Base-by-base conservation (phyloP, 1,284 basidiomycete genomes). In the Puccinia horiana region DNA sequence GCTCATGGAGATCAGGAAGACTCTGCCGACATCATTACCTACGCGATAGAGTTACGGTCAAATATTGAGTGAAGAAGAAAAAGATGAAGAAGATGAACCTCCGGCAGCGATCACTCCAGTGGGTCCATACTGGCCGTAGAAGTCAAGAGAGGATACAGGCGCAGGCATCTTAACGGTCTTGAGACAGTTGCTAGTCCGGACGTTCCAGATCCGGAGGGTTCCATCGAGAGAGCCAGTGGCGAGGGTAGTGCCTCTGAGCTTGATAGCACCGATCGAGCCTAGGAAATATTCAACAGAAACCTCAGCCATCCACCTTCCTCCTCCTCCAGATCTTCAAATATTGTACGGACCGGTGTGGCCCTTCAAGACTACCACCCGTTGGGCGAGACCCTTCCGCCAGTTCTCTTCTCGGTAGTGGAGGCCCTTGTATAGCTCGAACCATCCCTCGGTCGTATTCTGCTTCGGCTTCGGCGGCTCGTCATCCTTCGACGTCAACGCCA, bases 361-460 rank as follows among this genome's bases (percentile, higher is more conserved):
- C 40, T 81, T 74, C 35, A 81, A 54, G 1, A 81, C 79, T 2
- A 81, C 79, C 58, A 81, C 79, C 23, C 72, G 32, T 40, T 81
- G 79, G 26, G 79, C 79, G 9, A 61, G 40, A 0, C 79, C 79
- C 35, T 35, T 73, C 26, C 56, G 56, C 90, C 95, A 94, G 87
- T 96, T 96, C 67, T 91, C 90, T 87, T 96, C 94, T 52, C 94
- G 91, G 86, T 93, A 92, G 85, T 94, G 93, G 8, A 96, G 89
- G 4, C 91, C 91, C 63, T 92, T 91, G 86, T 94, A 96, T 18
- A 95, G 87, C 0, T 91, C 90, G 84, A 81, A 81, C 79, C 79
- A 81, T 49, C 79, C 79, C 40, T 47, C 29, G 14, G 56, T 44
- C 9, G 49, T 42, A 32, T 81, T 54, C n/a, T 72, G 26, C 23